Conservation (phyloP, 345 rosid species). For the Eucalyptus curtisii region DNA sequence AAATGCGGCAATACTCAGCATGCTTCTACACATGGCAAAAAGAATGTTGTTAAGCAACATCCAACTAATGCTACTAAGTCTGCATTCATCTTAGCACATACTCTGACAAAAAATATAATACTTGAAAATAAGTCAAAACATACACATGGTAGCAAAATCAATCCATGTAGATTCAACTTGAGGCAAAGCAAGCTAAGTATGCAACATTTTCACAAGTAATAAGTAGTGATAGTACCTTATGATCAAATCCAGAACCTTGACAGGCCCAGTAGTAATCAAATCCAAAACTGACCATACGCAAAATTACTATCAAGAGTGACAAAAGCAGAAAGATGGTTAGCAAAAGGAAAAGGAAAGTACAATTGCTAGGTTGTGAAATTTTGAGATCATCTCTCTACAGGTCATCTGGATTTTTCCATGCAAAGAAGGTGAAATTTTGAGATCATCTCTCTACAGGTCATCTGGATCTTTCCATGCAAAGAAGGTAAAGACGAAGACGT, state of each 20-base stretch:
- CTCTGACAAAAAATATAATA: neutral
- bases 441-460: neutral
- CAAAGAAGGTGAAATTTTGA: neutral
- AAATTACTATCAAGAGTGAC: constrained; percentile 34
- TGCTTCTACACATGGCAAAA: constrained; percentile 38
- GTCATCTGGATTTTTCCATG: neutral
- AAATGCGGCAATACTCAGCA: constrained; percentile 32
- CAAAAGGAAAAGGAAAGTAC: neutral
- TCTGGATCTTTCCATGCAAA: neutral
- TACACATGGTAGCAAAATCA: neutral
- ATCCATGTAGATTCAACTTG: neutral
- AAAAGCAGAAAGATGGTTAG: constrained; percentile 6
- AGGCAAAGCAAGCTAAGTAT: neutral
- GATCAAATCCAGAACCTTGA: constrained; percentile 51
- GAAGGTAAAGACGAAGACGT: neutral
- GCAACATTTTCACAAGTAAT: neutral
- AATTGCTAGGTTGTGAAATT: neutral
- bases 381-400: neutral
- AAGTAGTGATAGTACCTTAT: constrained; percentile 29
- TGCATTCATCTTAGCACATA: neutral
- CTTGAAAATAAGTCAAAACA: neutral
- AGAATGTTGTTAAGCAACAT: neutral
- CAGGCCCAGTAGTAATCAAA: constrained; percentile 72
- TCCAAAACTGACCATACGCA: constrained; percentile 96
- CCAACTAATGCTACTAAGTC: neutral